Percentiles rank a stretch among this genome's conserved stretches.
Evolutionary conservation across 768 basidiomycete genomes (phyloP).

Genomic region (Mycena indigotica): DNA sequence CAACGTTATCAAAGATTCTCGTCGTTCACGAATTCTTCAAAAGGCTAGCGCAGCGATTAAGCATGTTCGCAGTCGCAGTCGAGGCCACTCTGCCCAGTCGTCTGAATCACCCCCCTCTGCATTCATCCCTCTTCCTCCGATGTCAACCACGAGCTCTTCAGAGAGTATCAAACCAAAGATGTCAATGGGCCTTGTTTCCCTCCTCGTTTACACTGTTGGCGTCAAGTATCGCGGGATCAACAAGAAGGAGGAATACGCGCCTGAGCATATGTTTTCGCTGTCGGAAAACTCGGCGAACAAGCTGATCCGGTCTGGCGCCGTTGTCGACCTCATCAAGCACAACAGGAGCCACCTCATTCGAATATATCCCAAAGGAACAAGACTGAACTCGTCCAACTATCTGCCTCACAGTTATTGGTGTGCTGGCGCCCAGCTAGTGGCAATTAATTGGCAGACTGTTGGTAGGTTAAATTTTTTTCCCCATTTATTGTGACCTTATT

Average conservation of each 20-base stretch:
- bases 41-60: slow-evolving; percentile 22
- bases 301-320: slow-evolving; percentile 59
- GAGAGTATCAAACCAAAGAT: slow-evolving; percentile 62
- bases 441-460: slow-evolving; percentile 97
- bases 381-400: slow-evolving; percentile 85
- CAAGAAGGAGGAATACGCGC: slow-evolving; percentile 80
- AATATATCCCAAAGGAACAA: slow-evolving; percentile 82
- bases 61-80: slow-evolving; percentile 20
- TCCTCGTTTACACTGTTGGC: slow-evolving; percentile 93
- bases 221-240: slow-evolving; percentile 93
- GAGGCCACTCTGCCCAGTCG: slow-evolving; percentile 13
- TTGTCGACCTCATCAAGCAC: slow-evolving; percentile 82
- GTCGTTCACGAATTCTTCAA: slow-evolving; percentile 6
- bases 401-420: slow-evolving; percentile 90
- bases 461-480: slow-evolving; percentile 51
- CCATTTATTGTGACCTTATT: not conserved
- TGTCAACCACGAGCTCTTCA: slow-evolving; percentile 4
- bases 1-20: too few species aligned
- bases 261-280: slow-evolving; percentile 90
- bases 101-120: slow-evolving; percentile 22
- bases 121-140: slow-evolving; percentile 12
- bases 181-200: slow-evolving; percentile 67
- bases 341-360: slow-evolving; percentile 80
- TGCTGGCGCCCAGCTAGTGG: slow-evolving; percentile 85
- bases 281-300: slow-evolving; percentile 83